phyloP scores from a whole-genome alignment of 2,329 filamentous ascomycete species.

The Aspergillus glaucus region DNA sequence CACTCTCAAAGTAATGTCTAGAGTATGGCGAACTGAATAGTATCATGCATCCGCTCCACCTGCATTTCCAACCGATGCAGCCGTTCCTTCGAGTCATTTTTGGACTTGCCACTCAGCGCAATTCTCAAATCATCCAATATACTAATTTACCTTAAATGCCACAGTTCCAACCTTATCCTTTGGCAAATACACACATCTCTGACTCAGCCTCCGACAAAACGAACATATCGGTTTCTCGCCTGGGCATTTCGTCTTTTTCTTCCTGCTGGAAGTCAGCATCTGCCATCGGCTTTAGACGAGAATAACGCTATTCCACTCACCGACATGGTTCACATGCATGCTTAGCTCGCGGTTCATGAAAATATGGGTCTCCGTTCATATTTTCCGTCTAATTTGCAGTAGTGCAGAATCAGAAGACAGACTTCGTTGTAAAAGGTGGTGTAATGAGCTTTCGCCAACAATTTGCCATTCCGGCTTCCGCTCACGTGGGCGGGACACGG shows the following conservation, averaged over 20 bases:
- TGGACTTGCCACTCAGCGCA: background rate
- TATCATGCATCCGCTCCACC: background rate
- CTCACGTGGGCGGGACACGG: too few species aligned
- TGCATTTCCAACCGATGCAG: background rate
- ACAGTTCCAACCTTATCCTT: background rate
- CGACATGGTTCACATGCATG: slow-evolving; percentile 9
- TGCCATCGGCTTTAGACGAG: background rate
- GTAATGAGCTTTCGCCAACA: too few species aligned
- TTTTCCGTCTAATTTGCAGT: too few species aligned
- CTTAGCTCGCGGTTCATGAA: too few species aligned
- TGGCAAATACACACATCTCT: slow-evolving; percentile 1
- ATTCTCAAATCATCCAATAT: background rate
- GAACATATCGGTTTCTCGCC: slow-evolving; percentile 6
- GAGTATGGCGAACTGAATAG: background rate
- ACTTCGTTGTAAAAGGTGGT: too few species aligned
- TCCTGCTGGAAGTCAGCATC: background rate
- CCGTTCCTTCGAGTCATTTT: background rate
- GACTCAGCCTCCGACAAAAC: slow-evolving; percentile 4
- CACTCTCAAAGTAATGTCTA: too few species aligned
- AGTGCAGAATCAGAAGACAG: too few species aligned
- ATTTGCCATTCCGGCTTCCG: too few species aligned
- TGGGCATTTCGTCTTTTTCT: slow-evolving; percentile 8
- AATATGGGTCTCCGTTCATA: too few species aligned
- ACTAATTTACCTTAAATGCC: background rate
- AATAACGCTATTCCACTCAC: background rate